Evolutionary conservation across 2,329 filamentous ascomycete species (phyloP), one percentile per base, ranked within the genome.

Genomic region (Ceratocystis albifundus): DNA sequence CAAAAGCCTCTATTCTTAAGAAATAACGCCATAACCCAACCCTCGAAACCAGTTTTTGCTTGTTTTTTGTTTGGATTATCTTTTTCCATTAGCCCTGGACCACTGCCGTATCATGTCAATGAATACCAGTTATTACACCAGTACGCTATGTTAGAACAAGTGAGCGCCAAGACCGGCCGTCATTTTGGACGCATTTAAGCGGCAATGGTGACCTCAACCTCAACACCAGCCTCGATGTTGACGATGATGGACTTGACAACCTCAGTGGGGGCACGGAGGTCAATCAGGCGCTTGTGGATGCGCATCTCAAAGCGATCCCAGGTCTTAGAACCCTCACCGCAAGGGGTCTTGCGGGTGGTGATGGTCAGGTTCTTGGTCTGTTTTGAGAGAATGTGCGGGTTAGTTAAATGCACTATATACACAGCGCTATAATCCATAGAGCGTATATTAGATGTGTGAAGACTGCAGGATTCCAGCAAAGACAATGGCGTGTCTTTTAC

Each of bases 311-410:
- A 99, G 80, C 84, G 87, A 79, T 97, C 94, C 94, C 94, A 99
- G 77, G 94, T 99, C 90, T 99, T 99, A 80, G 89, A 95, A 82
- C 94, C 94, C 87, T 99, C 94, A 89, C 94, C 94, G 82, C 89
- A 94, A 79, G 94, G 94, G 72, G 94, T 97, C 89, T 99, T 99
- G 77, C 94, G 89, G 84, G 94, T 96, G 78, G 89, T 90, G 84
- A 96, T 86, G 85, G 94, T 90, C 76, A 97, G 86, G 78, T 86
- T 90, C 88, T 96, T 96, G 83, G 92, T 96, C 66, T 67, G 45
- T 67, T n/a, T 55, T 75, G 94, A 91, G 45, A 44, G 3, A 17
- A 4, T 7, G 8, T 7, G 3, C 5, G 17, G 30, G 62, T 67
- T 50, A 67, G 66, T 59, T 8, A 8, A n/a, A 2, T n/a, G 12